Evolutionary conservation across 352 stramenopile species (phyloP).

Genomic region (Pythium brassicae): DNA sequence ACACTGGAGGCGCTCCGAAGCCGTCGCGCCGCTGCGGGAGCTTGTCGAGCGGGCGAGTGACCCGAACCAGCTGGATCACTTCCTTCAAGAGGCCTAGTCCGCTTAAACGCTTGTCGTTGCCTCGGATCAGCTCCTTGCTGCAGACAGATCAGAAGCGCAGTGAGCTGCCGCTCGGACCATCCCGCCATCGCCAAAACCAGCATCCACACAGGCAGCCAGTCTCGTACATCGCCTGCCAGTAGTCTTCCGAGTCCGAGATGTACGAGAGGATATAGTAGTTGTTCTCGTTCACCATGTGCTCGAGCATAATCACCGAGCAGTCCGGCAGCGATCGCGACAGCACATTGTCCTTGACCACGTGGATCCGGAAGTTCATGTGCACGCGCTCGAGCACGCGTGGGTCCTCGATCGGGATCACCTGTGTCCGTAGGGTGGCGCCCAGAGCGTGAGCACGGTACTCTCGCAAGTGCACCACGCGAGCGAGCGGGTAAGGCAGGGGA

Average conservation of each 20-base stretch:
- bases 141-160: neutral
- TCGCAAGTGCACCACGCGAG: too few species aligned
- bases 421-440: neutral
- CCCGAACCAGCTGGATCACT: slow-evolving; percentile 58
- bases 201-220: neutral
- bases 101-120: slow-evolving; percentile 31
- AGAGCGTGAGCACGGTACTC: neutral
- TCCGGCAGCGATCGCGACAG: slow-evolving; percentile 73
- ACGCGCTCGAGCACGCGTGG: slow-evolving; percentile 52
- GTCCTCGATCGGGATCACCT: slow-evolving; percentile 75
- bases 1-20: slow-evolving; percentile 50
- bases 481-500: too few species aligned
- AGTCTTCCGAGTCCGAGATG: slow-evolving; percentile 67
- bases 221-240: slow-evolving; percentile 63
- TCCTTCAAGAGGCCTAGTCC: slow-evolving; percentile 69
- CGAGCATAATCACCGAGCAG: slow-evolving; percentile 68
- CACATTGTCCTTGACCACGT: slow-evolving; percentile 87
- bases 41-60: slow-evolving; percentile 64
- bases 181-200: neutral
- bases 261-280: slow-evolving; percentile 83
- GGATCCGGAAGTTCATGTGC: slow-evolving; percentile 85
- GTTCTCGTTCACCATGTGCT: slow-evolving; percentile 84
- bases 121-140: slow-evolving; percentile 48
- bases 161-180: neutral
- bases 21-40: slow-evolving; percentile 47